phyloP scores from a whole-genome alignment of 75 land plant species.

The Isoetes taiwanensis region DNA sequence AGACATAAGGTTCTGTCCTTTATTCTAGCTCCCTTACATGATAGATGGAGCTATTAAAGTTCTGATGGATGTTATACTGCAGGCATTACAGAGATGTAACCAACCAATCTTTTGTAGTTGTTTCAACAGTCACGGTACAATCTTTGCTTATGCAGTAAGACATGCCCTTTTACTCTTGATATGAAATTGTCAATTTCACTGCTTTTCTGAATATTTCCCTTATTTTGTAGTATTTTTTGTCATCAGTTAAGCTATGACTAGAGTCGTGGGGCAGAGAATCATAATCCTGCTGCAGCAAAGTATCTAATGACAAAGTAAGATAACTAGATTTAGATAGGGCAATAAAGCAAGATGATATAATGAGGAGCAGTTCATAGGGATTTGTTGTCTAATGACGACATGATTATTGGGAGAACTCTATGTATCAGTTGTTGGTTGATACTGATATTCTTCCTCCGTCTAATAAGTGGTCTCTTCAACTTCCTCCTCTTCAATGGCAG shows the following conservation, averaged over 20 bases:
- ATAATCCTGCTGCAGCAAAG: constrained; percentile 76
- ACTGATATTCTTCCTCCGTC: too few species aligned
- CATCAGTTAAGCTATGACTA: constrained; percentile 86
- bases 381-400: too few species aligned
- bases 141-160: constrained; percentile 84
- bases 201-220: too few species aligned
- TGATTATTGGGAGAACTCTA: too few species aligned
- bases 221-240: neutral
- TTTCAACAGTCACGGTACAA: constrained; percentile 88
- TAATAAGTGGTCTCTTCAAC: too few species aligned
- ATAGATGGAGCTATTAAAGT: neutral
- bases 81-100: constrained; percentile 79
- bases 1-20: constrained; percentile 99
- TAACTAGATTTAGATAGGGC: too few species aligned
- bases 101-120: constrained; percentile 85
- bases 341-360: too few species aligned
- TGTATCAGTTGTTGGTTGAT: too few species aligned
- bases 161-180: neutral
- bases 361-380: too few species aligned
- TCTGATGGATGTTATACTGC: constrained; percentile 1
- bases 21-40: neutral
- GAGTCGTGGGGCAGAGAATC: constrained; percentile 96
- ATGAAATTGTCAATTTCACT: too few species aligned
- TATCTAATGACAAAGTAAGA: too few species aligned
- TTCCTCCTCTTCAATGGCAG: too few species aligned